These are phyloP conservation scores for Arthrobotrys conoides DNA, from an alignment of 2,329 filamentous ascomycete species.

Conservation along the genomic window DNA sequence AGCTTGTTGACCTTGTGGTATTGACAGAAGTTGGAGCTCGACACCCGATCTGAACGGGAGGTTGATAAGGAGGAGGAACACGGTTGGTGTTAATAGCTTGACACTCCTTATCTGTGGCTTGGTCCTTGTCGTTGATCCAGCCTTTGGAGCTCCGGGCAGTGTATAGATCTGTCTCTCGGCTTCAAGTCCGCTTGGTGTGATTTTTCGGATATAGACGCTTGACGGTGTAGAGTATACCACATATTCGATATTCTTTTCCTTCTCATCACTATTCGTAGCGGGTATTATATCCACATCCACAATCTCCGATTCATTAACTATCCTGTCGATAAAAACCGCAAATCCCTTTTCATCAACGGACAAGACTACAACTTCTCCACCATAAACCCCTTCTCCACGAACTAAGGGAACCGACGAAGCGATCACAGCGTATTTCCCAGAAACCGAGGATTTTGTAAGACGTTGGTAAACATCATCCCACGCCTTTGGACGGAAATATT, in stretches of 20 bases:
- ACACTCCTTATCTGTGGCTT: slow-evolving; percentile 62
- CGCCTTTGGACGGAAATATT: slow-evolving; percentile 56
- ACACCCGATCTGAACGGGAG: slow-evolving; percentile 62
- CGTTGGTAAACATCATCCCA: slow-evolving; percentile 60
- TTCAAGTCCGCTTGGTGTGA: slow-evolving; percentile 57
- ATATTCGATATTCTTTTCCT: slow-evolving; percentile 59
- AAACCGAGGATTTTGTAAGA: slow-evolving; percentile 47
- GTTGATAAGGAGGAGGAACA: slow-evolving; percentile 62
- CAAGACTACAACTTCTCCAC: slow-evolving; percentile 52
- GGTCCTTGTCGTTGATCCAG: slow-evolving; percentile 47
- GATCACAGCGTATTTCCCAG: slow-evolving; percentile 61
- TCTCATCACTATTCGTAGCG: slow-evolving; percentile 45
- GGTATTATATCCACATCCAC: slow-evolving; percentile 62
- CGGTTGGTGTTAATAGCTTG: slow-evolving; percentile 55
- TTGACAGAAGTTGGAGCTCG: slow-evolving; percentile 56
- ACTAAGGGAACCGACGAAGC: slow-evolving; percentile 54
- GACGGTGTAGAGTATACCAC: slow-evolving; percentile 61
- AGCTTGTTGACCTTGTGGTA: slow-evolving; percentile 15
- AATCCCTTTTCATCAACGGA: slow-evolving; percentile 54
- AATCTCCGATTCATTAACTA: slow-evolving; percentile 61
- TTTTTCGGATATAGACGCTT: slow-evolving; percentile 43
- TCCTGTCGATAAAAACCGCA: slow-evolving; percentile 51
- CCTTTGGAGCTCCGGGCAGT: slow-evolving; percentile 44
- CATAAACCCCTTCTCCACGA: slow-evolving; percentile 55
- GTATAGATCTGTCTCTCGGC: slow-evolving; percentile 44